Percentiles rank a stretch among this genome's conserved stretches.
Conservation (phyloP, 163 green algal species). For the Scenedesmus sp. region DNA sequence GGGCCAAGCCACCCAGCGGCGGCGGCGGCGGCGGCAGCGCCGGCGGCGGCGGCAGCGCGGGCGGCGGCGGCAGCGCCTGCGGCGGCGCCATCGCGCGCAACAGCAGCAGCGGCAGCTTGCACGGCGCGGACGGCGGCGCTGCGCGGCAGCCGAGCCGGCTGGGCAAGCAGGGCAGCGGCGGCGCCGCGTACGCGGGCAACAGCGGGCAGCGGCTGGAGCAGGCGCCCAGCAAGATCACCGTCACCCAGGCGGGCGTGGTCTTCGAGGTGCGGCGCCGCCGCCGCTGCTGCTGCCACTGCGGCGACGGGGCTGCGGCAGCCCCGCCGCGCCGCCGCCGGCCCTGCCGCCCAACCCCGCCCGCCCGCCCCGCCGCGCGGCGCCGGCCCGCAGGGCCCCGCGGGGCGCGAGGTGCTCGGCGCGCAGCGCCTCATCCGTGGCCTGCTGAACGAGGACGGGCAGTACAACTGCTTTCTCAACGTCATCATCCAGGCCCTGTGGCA, state of each 20-base stretch:
- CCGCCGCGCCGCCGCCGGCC: no score
- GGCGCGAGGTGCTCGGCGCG: constrained; percentile 4
- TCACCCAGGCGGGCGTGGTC: constrained; percentile 29
- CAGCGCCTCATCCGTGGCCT: constrained; percentile 57
- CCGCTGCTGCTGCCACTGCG: not conserved
- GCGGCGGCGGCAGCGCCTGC: not conserved
- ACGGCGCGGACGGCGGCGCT: not conserved
- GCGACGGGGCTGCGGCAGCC: no score
- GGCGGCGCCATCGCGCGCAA: constrained; percentile 14
- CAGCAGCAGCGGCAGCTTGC: constrained; percentile 26
- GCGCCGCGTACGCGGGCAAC: constrained; percentile 5
- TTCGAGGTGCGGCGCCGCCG: constrained; percentile 31
- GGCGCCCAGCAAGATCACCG: constrained; percentile 37
- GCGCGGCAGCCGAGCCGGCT: no score
- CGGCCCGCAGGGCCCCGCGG: constrained; percentile 28
- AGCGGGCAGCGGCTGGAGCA: not conserved
- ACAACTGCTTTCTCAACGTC: constrained; percentile 90
- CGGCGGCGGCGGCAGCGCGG: not conserved
- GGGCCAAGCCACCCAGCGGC: constrained; percentile 14
- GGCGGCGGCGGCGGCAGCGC: not conserved
- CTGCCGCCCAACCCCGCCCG: no score
- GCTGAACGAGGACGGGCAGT: constrained; percentile 70
- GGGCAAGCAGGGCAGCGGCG: not conserved
- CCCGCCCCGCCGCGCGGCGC: no score
- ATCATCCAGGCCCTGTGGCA: constrained; percentile 82